Base-by-base conservation (phyloP, 2,329 filamentous ascomycete genomes). In the Thelonectria blattea region DNA sequence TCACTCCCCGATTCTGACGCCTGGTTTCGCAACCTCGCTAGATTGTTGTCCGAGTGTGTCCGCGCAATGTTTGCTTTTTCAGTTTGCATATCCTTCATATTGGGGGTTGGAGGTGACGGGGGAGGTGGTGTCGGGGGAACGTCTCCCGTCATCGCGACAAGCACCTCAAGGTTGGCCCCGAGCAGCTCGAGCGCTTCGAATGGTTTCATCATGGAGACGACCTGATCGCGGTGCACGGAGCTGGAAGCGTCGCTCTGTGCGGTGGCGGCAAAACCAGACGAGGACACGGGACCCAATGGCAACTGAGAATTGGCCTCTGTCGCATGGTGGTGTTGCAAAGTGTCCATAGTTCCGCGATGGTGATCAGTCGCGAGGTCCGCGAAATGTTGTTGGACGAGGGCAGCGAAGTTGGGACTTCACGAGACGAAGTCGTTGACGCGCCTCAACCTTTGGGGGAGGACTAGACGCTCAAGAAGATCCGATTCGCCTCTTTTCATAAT, bases 101-200 rank as follows among this genome's bases (percentile, higher is more conserved):
- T 87, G 20, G 89, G 88, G n/a, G 88, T 84, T 2, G 83, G 83
- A 0, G 86, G 85, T 22, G 82, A 83, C 54, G 83, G 83, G 2
- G 88, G 84, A 5, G 90, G 89, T 56, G 90, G 91, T n/a, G 89
- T 95, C 15, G 90, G 90, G 20, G 91, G 91, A 12, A 95, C 82
- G 71, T 96, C 91, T 71, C 91, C 90, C 2, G 90, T 91, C 60
- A 89, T 81, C 64, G 85, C 84, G 27, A 92, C 89, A 52, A 95
- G 82, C 4, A 86, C 83, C 69, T 93, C 90, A 61, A 93, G 80
- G 59, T 86, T 86, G 41, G 86, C 83, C 66, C 88, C 88, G n/a
- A 98, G 84, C 64, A 96, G 80, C 71, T 89, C 91, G 71, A 98
- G 84, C 5, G 93, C 93, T 2, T 88, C 88, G 52, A 89, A 81